These are phyloP conservation scores for Globisporangium abappressorium DNA, from an alignment of 352 stramenopile genomes.

Conservation along the genomic window DNA sequence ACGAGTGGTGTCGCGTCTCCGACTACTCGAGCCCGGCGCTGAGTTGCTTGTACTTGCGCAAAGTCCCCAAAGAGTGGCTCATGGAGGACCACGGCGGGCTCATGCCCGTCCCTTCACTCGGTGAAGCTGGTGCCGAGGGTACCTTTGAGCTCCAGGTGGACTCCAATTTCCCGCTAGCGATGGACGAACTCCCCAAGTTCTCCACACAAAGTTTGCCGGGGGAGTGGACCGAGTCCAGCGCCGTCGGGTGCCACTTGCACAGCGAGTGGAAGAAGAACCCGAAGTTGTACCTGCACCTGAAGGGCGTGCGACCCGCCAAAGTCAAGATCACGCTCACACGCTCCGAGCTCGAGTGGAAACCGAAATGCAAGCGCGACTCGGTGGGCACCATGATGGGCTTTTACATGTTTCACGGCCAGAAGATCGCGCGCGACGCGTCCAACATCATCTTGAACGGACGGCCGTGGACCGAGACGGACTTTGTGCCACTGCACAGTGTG, in stretches of 20 bases:
- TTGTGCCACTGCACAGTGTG: slow-evolving; percentile 75
- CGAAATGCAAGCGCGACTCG: slow-evolving; percentile 75
- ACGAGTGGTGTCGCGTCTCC: slow-evolving; percentile 70
- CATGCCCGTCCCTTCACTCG: slow-evolving; percentile 74
- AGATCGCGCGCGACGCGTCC: slow-evolving; percentile 33
- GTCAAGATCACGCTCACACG: slow-evolving; percentile 80
- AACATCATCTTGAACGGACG: slow-evolving; percentile 65
- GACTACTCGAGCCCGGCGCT: slow-evolving; percentile 52
- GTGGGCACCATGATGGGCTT: slow-evolving; percentile 91
- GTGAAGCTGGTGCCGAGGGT: slow-evolving; percentile 61
- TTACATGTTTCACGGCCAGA: slow-evolving; percentile 70
- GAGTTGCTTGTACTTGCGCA: slow-evolving; percentile 61
- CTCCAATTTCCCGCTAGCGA: slow-evolving; percentile 63
- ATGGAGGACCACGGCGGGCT: slow-evolving; percentile 45
- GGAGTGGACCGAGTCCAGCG: slow-evolving; percentile 68
- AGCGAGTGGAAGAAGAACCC: slow-evolving; percentile 88
- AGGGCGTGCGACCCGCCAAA: slow-evolving; percentile 61
- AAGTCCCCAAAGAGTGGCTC: slow-evolving; percentile 66
- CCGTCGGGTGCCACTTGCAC: slow-evolving; percentile 77
- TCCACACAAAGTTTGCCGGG: slow-evolving; percentile 72
- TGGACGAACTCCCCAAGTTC: slow-evolving; percentile 59
- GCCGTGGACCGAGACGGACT: slow-evolving; percentile 81
- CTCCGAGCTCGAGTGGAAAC: slow-evolving; percentile 80
- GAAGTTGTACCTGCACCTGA: slow-evolving; percentile 74
- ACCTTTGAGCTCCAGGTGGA: slow-evolving; percentile 88